These are phyloP conservation scores for Naganishia friedmannii DNA, from an alignment of 768 basidiomycete genomes.

Conservation along the genomic window DNA sequence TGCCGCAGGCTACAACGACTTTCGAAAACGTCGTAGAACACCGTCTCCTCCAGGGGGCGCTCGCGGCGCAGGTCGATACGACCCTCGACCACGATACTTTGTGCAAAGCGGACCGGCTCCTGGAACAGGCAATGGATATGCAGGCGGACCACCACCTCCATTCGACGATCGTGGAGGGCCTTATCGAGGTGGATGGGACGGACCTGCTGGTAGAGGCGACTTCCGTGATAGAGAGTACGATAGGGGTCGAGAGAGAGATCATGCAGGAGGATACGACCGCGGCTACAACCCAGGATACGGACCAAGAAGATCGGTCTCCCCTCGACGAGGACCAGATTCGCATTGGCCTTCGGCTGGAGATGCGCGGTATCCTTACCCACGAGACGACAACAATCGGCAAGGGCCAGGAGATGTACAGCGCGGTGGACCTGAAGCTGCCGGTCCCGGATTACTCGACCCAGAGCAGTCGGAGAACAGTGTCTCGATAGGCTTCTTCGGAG, in stretches of 20 bases:
- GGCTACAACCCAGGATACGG: constrained; percentile 8
- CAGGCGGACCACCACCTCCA: constrained; percentile 15
- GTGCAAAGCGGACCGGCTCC: background rate
- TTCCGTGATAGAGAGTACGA: constrained; percentile 10
- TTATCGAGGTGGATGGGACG: constrained; percentile 12
- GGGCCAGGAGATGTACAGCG: background rate
- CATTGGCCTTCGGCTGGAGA: background rate
- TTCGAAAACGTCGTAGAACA: constrained; percentile 16
- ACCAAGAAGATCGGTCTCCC: background rate
- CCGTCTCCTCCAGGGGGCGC: constrained; percentile 10
- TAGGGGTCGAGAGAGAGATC: constrained; percentile 23
- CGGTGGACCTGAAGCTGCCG: background rate
- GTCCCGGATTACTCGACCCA: background rate
- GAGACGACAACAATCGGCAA: constrained; percentile 7
- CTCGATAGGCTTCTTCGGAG: background rate
- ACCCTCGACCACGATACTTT: constrained; percentile 20
- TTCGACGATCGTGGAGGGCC: constrained; percentile 11
- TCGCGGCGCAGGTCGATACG: background rate
- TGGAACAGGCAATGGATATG: background rate
- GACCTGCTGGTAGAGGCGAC: constrained; percentile 1
- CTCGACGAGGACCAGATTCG: constrained; percentile 13
- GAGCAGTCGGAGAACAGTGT: constrained; percentile 10
- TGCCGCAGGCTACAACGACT: constrained; percentile 5
- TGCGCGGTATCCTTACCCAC: background rate
- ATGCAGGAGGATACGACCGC: constrained; percentile 6